phyloP scores from a whole-genome alignment of 2,329 filamentous ascomycete genomes.

The Alternaria conjuncta region DNA sequence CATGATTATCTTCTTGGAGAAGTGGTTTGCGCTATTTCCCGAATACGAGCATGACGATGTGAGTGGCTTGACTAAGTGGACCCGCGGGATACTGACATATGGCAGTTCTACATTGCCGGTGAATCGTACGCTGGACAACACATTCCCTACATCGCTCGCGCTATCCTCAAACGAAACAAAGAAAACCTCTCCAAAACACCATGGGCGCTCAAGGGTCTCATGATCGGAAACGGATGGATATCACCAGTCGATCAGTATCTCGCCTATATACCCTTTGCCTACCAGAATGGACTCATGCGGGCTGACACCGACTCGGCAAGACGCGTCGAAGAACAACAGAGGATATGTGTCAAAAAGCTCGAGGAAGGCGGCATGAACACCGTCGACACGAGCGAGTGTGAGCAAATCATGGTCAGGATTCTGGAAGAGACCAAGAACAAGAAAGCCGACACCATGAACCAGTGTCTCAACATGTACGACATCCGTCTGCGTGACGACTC shows the following conservation, averaged over 20 bases:
- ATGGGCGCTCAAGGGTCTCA: constrained; percentile 83
- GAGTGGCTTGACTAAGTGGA: constrained; percentile 49
- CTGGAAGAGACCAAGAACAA: constrained; percentile 68
- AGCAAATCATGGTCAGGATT: constrained; percentile 75
- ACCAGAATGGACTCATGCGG: constrained; percentile 75
- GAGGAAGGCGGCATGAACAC: constrained; percentile 64
- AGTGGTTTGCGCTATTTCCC: constrained; percentile 89
- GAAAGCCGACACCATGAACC: constrained; percentile 57
- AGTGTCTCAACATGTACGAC: constrained; percentile 97
- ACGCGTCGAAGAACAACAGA: constrained; percentile 71
- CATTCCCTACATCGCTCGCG: constrained; percentile 94
- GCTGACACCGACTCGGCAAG: constrained; percentile 69
- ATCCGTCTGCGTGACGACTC: constrained; percentile 81
- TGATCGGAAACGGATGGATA: constrained; percentile 99
- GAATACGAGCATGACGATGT: constrained; percentile 93
- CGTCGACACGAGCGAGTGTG: constrained; percentile 75
- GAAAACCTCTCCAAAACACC: constrained; percentile 48
- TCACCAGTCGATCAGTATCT: constrained; percentile 89
- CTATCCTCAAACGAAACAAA: constrained; percentile 87
- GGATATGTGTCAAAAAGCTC: constrained; percentile 69
- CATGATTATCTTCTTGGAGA: constrained; percentile 87
- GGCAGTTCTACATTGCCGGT: constrained; percentile 87
- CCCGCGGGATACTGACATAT: constrained; percentile 21
- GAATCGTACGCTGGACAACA: constrained; percentile 97
- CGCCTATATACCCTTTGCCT: constrained; percentile 81